Evolutionary conservation across 306 rosid genomes (phyloP).

Genomic region (Sicyos edulis): DNA sequence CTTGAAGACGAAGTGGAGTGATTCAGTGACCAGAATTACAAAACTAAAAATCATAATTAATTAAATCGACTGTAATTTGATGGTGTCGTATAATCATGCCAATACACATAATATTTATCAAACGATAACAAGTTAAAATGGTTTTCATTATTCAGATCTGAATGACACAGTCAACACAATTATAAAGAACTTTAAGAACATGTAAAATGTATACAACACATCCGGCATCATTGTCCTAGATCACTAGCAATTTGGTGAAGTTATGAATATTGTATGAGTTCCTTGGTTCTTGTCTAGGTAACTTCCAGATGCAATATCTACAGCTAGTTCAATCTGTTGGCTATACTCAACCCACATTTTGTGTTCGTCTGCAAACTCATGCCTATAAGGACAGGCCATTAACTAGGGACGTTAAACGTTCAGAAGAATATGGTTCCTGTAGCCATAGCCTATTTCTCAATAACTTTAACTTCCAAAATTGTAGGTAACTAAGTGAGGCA

Average conservation of each 20-base stretch:
- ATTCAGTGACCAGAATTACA: conserved; percentile 9
- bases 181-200: not conserved
- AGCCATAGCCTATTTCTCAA: not conserved
- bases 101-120: conserved; percentile 1
- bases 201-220: not conserved
- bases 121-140: not conserved
- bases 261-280: conserved; percentile 2
- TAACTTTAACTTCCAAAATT: not conserved
- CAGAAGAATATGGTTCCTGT: not conserved
- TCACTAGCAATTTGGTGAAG: not conserved
- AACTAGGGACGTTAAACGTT: not conserved
- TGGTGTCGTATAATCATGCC: not conserved
- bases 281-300: not conserved
- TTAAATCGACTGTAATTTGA: not conserved
- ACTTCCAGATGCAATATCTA: not conserved
- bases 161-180: not conserved
- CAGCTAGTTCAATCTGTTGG: not conserved
- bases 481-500: not conserved
- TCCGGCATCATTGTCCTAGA: not conserved
- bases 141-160: not conserved
- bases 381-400: not conserved
- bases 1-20: conserved; percentile 32
- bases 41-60: not conserved
- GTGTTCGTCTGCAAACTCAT: not conserved
- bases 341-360: not conserved